Evolutionary conservation across 495 filamentous ascomycete species (phyloP), one percentile per base, ranked within the genome.

Genomic region (Aspergillus affinis): DNA sequence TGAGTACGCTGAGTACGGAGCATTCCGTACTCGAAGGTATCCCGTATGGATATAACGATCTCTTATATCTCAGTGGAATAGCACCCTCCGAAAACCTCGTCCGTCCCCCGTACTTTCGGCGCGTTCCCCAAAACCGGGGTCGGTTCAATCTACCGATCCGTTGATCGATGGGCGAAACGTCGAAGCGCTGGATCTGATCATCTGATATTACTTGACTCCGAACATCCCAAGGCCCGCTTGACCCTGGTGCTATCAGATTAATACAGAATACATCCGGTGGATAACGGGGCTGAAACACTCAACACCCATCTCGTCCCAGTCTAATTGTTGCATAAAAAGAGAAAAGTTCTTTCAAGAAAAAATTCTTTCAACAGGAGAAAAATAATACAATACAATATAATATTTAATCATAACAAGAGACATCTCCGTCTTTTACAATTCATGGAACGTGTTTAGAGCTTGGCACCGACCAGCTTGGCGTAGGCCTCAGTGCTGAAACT

Each of bases 401-500:
- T 61, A 61, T 56, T 60, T 51, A 48, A 62, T 65, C 55, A 59
- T 64, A 36, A 65, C 41, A 60, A 49, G 54, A 61, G 46, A 50
- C 27, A 41, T 55, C 54, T 48, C 60, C 15, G 26, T 18, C 13
- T 48, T 52, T 54, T 60, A 66, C 45, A 64, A 46, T 59, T 62
- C 59, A 51, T 52, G 50, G 27, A 50, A 61, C 47, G 53, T 56
- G 60, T 69, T 92, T 90, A 98, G 77, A 98, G 81, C 80, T 89
- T 92, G 71, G 92, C 86, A 66, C 90, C 88, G 58, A 93, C 90
- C 62, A 98, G 86, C 84, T 98, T 93, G 74, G 92, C 89, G 82
- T 90, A 98, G 73, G 94, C 93, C 70, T 92, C 90, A 54, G 94
- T 98, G 75, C 89, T 92, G 88, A 97, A 98, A 62, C 87, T 91